These are phyloP conservation scores for Scutellaria baicalensis DNA, from an alignment of 257 asterid species.

Conservation along the genomic window DNA sequence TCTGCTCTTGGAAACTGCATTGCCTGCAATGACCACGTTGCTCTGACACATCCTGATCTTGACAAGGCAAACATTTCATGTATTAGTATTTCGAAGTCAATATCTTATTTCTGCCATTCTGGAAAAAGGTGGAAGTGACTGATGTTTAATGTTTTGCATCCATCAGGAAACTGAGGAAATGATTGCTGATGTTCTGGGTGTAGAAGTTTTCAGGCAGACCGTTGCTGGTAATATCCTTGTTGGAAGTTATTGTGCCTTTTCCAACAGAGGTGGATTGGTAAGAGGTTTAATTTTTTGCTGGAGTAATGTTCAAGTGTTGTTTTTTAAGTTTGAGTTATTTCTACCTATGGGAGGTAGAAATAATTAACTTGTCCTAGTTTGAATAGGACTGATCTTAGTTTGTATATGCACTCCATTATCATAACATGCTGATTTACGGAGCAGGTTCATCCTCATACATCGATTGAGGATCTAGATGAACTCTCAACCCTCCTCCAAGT, in stretches of 20 bases:
- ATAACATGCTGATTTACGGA: not conserved
- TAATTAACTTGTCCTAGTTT: too few relatives aligned
- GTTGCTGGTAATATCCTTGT: conserved; percentile 84
- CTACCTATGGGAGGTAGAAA: too few relatives aligned
- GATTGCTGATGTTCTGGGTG: conserved; percentile 90
- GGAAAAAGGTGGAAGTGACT: not conserved
- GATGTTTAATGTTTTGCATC: not conserved
- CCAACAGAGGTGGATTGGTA: conserved; percentile 95
- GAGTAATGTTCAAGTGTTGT: too few relatives aligned
- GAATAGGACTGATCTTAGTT: too few relatives aligned
- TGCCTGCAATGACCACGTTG: conserved; percentile 89
- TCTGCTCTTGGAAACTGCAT: conserved; percentile 94
- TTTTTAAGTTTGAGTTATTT: too few relatives aligned
- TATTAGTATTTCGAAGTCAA: not conserved
- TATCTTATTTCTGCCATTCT: not conserved
- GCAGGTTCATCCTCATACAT: conserved; percentile 90
- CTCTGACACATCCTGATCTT: conserved; percentile 87
- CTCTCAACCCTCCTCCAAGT: conserved; percentile 90
- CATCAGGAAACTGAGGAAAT: conserved; percentile 87
- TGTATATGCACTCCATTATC: not conserved
- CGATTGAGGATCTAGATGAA: conserved; percentile 83
- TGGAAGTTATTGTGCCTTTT: conserved; percentile 71
- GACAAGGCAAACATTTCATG: conserved; percentile 47
- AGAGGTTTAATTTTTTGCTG: conserved; percentile 2
- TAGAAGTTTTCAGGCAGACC: conserved; percentile 86